phyloP scores from a whole-genome alignment of 139 green algal genomes.

The Picochlorum sp. region DNA sequence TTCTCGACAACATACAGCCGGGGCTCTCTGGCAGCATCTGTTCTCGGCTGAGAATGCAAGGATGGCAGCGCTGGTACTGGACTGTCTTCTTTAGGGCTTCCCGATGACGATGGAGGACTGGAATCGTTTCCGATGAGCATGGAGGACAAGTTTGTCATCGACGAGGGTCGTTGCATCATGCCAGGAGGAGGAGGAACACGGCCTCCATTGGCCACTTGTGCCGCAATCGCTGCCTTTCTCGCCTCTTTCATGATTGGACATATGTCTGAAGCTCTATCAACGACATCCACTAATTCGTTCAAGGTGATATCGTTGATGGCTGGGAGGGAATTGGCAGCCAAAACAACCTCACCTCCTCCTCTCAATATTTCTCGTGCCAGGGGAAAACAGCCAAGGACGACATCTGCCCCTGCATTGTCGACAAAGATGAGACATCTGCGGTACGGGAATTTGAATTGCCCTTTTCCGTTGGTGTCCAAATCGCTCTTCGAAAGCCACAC shows the following conservation, averaged over 20 bases:
- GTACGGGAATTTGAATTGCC: slow-evolving; percentile 33
- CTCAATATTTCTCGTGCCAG: slow-evolving; percentile 86
- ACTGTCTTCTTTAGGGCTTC: background rate
- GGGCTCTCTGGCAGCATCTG: background rate
- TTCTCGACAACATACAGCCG: slow-evolving; percentile 70
- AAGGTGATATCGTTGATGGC: slow-evolving; percentile 98
- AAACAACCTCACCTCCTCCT: slow-evolving; percentile 76
- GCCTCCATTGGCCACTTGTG: slow-evolving; percentile 21
- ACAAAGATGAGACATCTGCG: slow-evolving; percentile 87
- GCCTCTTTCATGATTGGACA: slow-evolving; percentile 55
- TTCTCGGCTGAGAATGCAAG: background rate
- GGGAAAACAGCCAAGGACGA: slow-evolving; percentile 93
- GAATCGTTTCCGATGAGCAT: slow-evolving; percentile 4
- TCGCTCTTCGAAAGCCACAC: slow-evolving; percentile 20
- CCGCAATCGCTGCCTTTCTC: slow-evolving; percentile 36
- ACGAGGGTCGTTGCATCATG: slow-evolving; percentile 24
- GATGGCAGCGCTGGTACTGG: background rate
- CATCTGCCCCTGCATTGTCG: slow-evolving; percentile 93
- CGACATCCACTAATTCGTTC: slow-evolving; percentile 59
- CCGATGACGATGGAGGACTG: background rate
- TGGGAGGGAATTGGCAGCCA: slow-evolving; percentile 85
- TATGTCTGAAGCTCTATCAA: slow-evolving; percentile 37
- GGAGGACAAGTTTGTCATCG: slow-evolving; percentile 18
- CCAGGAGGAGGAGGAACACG: slow-evolving; percentile 40
- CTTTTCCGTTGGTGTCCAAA: slow-evolving; percentile 7